phyloP scores from a whole-genome alignment of 2,329 filamentous ascomycete species.

The Emericellopsis atlantica region DNA sequence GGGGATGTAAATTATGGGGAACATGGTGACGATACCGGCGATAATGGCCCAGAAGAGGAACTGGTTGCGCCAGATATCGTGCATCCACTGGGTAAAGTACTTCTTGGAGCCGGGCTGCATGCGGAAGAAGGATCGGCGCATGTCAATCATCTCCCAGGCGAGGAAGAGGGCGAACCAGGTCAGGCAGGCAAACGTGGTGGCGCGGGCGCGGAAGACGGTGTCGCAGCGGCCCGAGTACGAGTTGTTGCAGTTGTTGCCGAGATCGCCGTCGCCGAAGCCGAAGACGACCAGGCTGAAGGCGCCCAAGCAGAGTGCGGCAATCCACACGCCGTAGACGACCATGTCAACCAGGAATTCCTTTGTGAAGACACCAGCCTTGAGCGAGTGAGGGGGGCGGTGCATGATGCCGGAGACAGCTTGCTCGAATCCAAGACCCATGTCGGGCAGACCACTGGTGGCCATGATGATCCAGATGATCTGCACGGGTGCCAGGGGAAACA shows the following conservation, averaged over 20 bases:
- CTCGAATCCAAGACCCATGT: conserved; percentile 69
- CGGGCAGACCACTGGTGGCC: conserved; percentile 62
- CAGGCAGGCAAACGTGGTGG: conserved; percentile 60
- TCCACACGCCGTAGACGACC: conserved; percentile 56
- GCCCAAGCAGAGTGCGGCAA: conserved; percentile 49
- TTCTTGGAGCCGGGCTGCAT: conserved; percentile 52
- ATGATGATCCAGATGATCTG: conserved; percentile 76
- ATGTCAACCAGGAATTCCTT: conserved; percentile 54
- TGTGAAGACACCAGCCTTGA: conserved; percentile 52
- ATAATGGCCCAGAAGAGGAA: conserved; percentile 57
- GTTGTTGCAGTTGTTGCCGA: conserved; percentile 50
- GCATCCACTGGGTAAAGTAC: conserved; percentile 53
- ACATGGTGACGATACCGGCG: conserved; percentile 32
- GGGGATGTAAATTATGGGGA: conserved; percentile 44
- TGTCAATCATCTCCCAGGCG: conserved; percentile 67
- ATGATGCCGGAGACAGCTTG: conserved; percentile 58
- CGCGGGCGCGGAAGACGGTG: conserved; percentile 56
- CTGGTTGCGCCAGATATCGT: conserved; percentile 58
- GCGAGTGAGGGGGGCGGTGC: conserved; percentile 39
- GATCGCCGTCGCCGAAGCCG: conserved; percentile 46
- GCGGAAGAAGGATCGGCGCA: conserved; percentile 62
- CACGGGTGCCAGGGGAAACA: conserved; percentile 63
- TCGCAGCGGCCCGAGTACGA: conserved; percentile 40
- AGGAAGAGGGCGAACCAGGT: conserved; percentile 69
- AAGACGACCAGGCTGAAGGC: conserved; percentile 54